A percentile compares a stretch with the other conserved stretches of the same genome.
phyloP scores from a whole-genome alignment of 495 filamentous ascomycete species.

The Penicillium malachiteum region DNA sequence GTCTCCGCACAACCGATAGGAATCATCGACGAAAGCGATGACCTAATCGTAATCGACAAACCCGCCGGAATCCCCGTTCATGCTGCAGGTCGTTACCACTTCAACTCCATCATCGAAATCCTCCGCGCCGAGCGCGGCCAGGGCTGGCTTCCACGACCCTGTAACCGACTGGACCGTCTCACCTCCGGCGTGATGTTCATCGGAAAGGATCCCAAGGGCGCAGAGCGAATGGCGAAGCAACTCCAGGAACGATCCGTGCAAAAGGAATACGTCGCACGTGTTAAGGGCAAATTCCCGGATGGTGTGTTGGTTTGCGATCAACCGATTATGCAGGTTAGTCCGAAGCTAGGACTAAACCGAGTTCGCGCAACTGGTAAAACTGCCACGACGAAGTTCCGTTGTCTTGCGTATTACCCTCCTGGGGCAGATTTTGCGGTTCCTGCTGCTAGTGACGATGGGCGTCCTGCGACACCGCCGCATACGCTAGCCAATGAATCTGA shows the following conservation, averaged over 20 bases:
- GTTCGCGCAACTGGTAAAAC: conserved; percentile 89
- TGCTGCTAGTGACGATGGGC: conserved; percentile 16
- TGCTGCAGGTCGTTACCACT: conserved; percentile 90
- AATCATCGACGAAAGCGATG: conserved; percentile 85
- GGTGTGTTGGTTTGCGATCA: conserved; percentile 83
- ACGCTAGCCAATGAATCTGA: conserved; percentile 37
- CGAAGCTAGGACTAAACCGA: conserved; percentile 90
- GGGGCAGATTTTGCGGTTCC: conserved; percentile 3
- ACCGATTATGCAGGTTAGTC: conserved; percentile 90
- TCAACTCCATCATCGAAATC: conserved; percentile 91
- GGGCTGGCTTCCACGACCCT: conserved; percentile 75
- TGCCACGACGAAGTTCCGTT: conserved; percentile 85
- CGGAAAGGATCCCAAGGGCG: conserved; percentile 76
- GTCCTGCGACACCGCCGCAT: conserved; percentile 34
- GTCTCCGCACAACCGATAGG: conserved; percentile 76
- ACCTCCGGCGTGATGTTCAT: conserved; percentile 98
- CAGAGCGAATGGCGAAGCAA: conserved; percentile 69
- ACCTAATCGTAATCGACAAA: conserved; percentile 94
- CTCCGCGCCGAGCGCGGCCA: conserved; percentile 73
- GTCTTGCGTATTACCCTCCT: conserved; percentile 81
- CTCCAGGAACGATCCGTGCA: conserved; percentile 73
- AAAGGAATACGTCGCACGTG: conserved; percentile 92
- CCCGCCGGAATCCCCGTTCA: conserved; percentile 93
- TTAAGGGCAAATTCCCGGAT: conserved; percentile 84
- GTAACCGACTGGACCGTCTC: conserved; percentile 89